phyloP scores from a whole-genome alignment of 208 protist genomes.

The Trypanosoma theileri region DNA sequence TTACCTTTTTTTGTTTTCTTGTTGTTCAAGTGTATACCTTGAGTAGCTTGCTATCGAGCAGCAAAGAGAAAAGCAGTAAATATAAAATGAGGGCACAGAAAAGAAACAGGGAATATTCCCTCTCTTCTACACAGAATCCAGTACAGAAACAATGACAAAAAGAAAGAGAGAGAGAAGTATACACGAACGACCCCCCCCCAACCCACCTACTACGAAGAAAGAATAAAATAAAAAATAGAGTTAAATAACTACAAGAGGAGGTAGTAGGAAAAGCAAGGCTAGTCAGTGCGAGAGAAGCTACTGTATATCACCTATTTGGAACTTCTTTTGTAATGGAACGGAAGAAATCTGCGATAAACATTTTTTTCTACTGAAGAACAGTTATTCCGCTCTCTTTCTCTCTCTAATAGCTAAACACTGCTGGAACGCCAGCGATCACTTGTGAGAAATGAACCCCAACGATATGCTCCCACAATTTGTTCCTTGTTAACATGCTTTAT shows the following conservation, averaged over 20 bases:
- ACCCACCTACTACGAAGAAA: neutral
- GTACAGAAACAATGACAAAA: too few relatives aligned
- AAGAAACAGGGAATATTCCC: too few relatives aligned
- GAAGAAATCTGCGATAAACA: too few relatives aligned
- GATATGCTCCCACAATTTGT: slow-evolving; percentile 44
- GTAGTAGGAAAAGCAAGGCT: too few relatives aligned
- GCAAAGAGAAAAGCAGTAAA: too few relatives aligned
- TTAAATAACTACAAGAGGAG: too few relatives aligned
- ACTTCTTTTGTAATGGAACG: slow-evolving; percentile 7
- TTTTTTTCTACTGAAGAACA: too few relatives aligned
- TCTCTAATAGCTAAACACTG: slow-evolving; percentile 29
- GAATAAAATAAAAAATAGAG: slow-evolving; percentile 24
- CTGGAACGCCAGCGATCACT: slow-evolving; percentile 70
- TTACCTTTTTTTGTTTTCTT: neutral
- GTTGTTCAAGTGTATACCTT: neutral
- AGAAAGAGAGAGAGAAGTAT: too few relatives aligned
- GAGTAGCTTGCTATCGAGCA: too few relatives aligned
- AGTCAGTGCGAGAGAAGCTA: neutral
- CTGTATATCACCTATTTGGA: neutral
- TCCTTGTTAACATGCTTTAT: slow-evolving; percentile 54
- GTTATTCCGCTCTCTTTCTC: neutral
- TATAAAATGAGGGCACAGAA: too few relatives aligned
- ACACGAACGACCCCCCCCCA: too few relatives aligned
- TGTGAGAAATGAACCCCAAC: slow-evolving; percentile 74
- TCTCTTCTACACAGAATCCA: too few relatives aligned